Evolutionary conservation across 2,329 filamentous ascomycete species (phyloP).

Genomic region (Tolypocladium tundrense): DNA sequence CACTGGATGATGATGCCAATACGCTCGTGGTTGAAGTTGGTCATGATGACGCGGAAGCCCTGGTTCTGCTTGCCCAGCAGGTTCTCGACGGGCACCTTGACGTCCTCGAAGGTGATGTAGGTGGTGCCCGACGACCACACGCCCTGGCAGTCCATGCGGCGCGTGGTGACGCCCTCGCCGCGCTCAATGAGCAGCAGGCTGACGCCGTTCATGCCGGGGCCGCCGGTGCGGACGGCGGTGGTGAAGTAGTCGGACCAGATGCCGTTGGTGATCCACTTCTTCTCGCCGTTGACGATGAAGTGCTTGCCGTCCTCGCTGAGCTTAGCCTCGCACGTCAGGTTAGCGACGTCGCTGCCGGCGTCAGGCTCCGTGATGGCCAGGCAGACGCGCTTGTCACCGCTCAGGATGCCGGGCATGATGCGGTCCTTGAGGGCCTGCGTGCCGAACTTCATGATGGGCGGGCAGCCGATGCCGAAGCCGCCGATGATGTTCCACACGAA

Average conservation of each 20-base stretch:
- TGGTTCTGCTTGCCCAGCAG: slow-evolving; percentile 96
- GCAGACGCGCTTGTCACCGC: slow-evolving; percentile 94
- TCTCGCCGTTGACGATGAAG: slow-evolving; percentile 98
- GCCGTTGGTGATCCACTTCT: slow-evolving; percentile 99
- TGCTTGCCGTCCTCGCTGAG: slow-evolving; percentile 92
- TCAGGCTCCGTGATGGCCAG: slow-evolving; percentile 95
- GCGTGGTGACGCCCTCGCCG: slow-evolving; percentile 76
- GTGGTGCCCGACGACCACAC: slow-evolving; percentile 93
- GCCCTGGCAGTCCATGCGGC: slow-evolving; percentile 97
- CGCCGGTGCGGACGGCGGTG: slow-evolving; percentile 84
- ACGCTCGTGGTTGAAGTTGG: slow-evolving; percentile 98
- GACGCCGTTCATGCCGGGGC: slow-evolving; percentile 84
- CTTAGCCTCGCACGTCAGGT: slow-evolving; percentile 91
- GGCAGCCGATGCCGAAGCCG: slow-evolving; percentile 91
- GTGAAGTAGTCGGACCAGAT: slow-evolving; percentile 98
- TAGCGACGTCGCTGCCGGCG: slow-evolving; percentile 90
- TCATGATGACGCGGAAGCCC: slow-evolving; percentile 98
- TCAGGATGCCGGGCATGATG: slow-evolving; percentile 78
- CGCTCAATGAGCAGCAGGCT: slow-evolving; percentile 89
- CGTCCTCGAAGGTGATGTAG: slow-evolving; percentile 96
- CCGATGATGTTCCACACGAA: slow-evolving; percentile 96
- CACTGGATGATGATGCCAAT: slow-evolving; percentile 98
- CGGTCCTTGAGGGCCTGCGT: slow-evolving; percentile 76
- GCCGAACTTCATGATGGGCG: slow-evolving; percentile 85
- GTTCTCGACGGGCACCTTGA: slow-evolving; percentile 99